Percentiles rank a stretch among this genome's conserved stretches.
Conservation (phyloP, 257 asterid species). For the Ilex aquifolium region DNA sequence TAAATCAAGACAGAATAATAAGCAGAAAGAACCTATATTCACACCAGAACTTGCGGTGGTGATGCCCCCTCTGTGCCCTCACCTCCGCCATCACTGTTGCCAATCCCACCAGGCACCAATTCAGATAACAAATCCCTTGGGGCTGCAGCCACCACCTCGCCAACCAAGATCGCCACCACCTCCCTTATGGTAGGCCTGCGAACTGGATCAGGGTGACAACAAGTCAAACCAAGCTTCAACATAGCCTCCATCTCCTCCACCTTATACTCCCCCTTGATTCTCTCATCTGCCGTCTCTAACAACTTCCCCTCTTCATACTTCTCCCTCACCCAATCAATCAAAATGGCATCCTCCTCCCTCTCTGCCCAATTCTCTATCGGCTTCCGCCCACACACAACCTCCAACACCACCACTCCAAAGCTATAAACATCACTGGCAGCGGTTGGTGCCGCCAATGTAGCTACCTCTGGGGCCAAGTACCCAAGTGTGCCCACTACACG, state of each 20-base stretch:
- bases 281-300: slow-evolving; percentile 51
- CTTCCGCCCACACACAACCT: slow-evolving; percentile 75
- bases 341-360: slow-evolving; percentile 61
- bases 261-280: slow-evolving; percentile 54
- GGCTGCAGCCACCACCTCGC: slow-evolving; percentile 38
- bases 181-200: slow-evolving; percentile 78
- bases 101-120: slow-evolving; percentile 17
- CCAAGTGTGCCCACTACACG: slow-evolving; percentile 83
- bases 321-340: slow-evolving; percentile 72
- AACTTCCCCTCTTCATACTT: slow-evolving; percentile 51
- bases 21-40: slow-evolving; percentile 13
- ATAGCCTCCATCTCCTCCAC: slow-evolving; percentile 64
- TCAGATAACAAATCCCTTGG: slow-evolving; percentile 45
- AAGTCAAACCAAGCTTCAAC: slow-evolving; percentile 66
- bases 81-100: slow-evolving; percentile 20
- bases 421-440: slow-evolving; percentile 74
- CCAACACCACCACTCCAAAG: slow-evolving; percentile 71
- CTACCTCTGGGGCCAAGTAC: slow-evolving; percentile 79
- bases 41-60: slow-evolving; percentile 27
- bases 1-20: background rate
- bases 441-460: slow-evolving; percentile 63
- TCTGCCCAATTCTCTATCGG: slow-evolving; percentile 41
- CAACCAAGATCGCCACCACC: slow-evolving; percentile 54
- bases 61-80: slow-evolving; percentile 16
- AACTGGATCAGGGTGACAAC: slow-evolving; percentile 75